These are phyloP conservation scores for Corchorus olitorius DNA, from an alignment of 345 rosid species.

Conservation along the genomic window DNA sequence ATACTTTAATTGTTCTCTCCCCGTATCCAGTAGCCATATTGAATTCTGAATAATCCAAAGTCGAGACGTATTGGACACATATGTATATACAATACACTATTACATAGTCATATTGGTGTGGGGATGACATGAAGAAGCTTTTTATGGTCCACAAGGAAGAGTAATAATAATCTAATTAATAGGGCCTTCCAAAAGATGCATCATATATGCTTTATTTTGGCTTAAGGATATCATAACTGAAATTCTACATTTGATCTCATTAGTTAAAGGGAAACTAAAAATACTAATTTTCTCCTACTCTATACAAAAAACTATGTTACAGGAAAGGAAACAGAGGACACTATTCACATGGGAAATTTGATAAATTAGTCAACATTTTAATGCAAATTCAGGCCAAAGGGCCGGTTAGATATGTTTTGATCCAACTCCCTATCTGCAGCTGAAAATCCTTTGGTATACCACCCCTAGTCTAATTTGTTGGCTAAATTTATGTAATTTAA, in stretches of 20 bases:
- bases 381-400: not conserved
- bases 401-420: not conserved
- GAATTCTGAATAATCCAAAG: no score
- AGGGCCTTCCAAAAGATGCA: not conserved
- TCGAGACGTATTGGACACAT: no score
- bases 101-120: not conserved
- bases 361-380: not conserved
- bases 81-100: not conserved
- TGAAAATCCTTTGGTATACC: not conserved
- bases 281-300: not conserved
- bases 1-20: no score
- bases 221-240: not conserved
- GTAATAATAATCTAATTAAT: not conserved
- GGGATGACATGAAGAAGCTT: not conserved
- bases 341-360: not conserved
- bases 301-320: not conserved
- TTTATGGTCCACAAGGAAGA: not conserved
- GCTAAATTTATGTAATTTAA: not conserved
- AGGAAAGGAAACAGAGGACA: not conserved
- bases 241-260: not conserved
- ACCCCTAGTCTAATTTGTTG: not conserved
- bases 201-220: not conserved
- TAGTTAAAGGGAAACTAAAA: not conserved
- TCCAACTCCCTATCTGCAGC: not conserved
- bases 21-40: no score